Evolutionary conservation across 2,329 filamentous ascomycete species (phyloP).

Genomic region (Paraphoma sp.): DNA sequence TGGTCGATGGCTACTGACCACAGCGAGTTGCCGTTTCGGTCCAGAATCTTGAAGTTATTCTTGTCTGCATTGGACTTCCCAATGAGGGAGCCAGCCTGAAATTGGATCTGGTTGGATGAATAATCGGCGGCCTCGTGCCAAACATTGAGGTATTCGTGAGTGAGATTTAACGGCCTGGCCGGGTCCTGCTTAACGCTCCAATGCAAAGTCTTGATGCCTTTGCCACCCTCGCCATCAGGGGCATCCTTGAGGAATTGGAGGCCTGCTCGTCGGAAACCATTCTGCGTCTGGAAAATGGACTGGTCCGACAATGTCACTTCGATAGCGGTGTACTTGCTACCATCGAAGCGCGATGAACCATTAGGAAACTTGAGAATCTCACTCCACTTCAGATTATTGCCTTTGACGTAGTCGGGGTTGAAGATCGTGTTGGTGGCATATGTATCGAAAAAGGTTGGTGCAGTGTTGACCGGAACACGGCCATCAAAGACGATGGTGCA

Average conservation of each 20-base stretch:
- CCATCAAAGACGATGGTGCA: slow-evolving; percentile 49
- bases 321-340: slow-evolving; percentile 51
- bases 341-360: slow-evolving; percentile 57
- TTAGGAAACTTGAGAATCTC: slow-evolving; percentile 58
- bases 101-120: slow-evolving; percentile 51
- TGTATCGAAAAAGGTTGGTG: slow-evolving; percentile 40
- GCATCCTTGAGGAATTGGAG: slow-evolving; percentile 60
- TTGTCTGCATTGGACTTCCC: slow-evolving; percentile 52
- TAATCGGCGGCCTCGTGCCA: slow-evolving; percentile 51
- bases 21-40: slow-evolving; percentile 47
- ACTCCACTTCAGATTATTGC: slow-evolving; percentile 60
- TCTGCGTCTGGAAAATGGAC: slow-evolving; percentile 67
- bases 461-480: slow-evolving; percentile 34
- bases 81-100: slow-evolving; percentile 64
- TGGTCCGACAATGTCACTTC: slow-evolving; percentile 64
- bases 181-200: slow-evolving; percentile 64
- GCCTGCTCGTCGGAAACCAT: slow-evolving; percentile 67
- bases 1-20: slow-evolving; percentile 60
- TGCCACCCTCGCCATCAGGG: slow-evolving; percentile 59
- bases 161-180: slow-evolving; percentile 61
- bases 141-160: slow-evolving; percentile 65
- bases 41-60: slow-evolving; percentile 51
- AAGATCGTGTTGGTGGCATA: slow-evolving; percentile 51
- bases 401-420: slow-evolving; percentile 61
- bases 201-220: slow-evolving; percentile 67